These are phyloP conservation scores for Jaltomata sinuosa DNA, from an alignment of 257 asterid species.

Conservation along the genomic window DNA sequence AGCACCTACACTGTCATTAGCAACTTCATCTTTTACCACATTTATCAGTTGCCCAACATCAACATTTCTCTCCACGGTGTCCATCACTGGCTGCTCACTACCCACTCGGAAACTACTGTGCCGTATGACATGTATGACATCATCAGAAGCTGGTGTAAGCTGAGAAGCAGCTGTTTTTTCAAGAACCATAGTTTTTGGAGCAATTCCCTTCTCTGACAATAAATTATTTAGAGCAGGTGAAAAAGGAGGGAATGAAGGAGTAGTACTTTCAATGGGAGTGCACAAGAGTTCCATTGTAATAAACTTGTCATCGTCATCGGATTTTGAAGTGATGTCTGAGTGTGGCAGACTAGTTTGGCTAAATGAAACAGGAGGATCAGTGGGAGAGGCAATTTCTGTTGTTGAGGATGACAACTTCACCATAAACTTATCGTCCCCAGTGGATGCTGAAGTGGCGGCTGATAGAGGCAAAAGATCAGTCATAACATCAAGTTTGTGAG, in stretches of 20 bases:
- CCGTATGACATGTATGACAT: constrained; percentile 53
- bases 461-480: constrained; percentile 9
- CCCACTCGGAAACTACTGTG: constrained; percentile 63
- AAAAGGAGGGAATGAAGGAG: constrained; percentile 25
- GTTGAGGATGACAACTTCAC: constrained; percentile 21
- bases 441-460: constrained; percentile 20
- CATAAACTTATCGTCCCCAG: constrained; percentile 44
- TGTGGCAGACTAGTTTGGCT: constrained; percentile 24
- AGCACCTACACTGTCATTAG: neutral
- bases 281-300: constrained; percentile 35
- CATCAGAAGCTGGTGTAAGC: constrained; percentile 47
- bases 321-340: constrained; percentile 20
- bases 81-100: constrained; percentile 28
- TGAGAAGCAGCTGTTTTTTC: constrained; percentile 28
- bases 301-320: constrained; percentile 42
- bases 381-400: constrained; percentile 24
- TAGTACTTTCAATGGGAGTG: constrained; percentile 18
- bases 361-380: constrained; percentile 19
- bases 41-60: constrained; percentile 35
- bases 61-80: constrained; percentile 25
- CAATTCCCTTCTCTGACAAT: constrained; percentile 24
- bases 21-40: constrained; percentile 41
- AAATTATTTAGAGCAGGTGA: constrained; percentile 27
- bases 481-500: constrained; percentile 4
- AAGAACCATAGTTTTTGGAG: constrained; percentile 28